Evolutionary conservation across 2,329 filamentous ascomycete genomes (phyloP).

Genomic region (Raffaelea arxii): DNA sequence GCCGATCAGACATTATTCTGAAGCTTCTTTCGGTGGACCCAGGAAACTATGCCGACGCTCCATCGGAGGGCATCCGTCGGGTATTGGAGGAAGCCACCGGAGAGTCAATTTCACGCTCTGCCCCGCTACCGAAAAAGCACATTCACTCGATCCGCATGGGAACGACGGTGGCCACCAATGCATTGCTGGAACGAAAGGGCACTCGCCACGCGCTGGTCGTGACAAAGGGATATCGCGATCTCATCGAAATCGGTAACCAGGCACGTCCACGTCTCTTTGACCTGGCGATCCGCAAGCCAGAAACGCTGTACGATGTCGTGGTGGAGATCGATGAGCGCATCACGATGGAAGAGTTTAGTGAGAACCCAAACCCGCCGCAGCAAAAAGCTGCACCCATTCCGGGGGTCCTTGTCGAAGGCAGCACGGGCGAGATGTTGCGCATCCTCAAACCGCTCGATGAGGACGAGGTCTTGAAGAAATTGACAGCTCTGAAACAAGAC

Average conservation of each 20-base stretch:
- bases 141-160: constrained; percentile 76
- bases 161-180: constrained; percentile 89
- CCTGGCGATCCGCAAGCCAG: constrained; percentile 76
- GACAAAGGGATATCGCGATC: constrained; percentile 80
- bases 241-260: constrained; percentile 81
- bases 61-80: constrained; percentile 1
- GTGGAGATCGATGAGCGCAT: constrained; percentile 84
- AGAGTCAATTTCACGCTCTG: constrained; percentile 48
- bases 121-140: constrained; percentile 23
- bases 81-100: constrained; percentile 20
- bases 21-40: constrained; percentile 4
- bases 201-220: constrained; percentile 81
- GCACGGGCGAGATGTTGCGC: constrained; percentile 60
- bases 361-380: no score
- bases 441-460: constrained; percentile 52
- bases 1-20: constrained; percentile 33
- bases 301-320: constrained; percentile 74
- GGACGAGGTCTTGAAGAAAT: constrained; percentile 39
- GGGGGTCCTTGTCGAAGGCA: constrained; percentile 47
- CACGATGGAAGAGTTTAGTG: constrained; percentile 55
- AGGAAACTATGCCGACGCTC: constrained; percentile 3
- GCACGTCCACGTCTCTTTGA: constrained; percentile 84
- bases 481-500: constrained; percentile 49
- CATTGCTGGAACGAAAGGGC: constrained; percentile 78
- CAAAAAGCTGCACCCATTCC: constrained; percentile 19